Conservation (phyloP, 2,329 filamentous ascomycete genomes). For the Spiromastix sp. region DNA sequence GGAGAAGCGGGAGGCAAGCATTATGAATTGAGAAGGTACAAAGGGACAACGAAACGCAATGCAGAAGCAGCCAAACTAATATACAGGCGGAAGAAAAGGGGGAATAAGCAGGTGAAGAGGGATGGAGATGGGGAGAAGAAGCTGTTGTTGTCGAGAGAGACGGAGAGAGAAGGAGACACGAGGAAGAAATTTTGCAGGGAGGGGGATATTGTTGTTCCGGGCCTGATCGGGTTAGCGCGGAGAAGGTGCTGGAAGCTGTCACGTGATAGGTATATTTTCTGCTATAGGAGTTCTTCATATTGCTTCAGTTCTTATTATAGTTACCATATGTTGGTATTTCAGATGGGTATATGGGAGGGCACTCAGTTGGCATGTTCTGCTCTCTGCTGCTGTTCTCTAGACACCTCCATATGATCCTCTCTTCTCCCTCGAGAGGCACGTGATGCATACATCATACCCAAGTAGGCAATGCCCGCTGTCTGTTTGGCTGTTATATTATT, state of each 20-base stretch:
- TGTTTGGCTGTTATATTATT: too few relatives aligned
- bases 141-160: conserved; percentile 12
- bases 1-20: conserved; percentile 62
- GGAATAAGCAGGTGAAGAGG: conserved; percentile 10
- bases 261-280: too few relatives aligned
- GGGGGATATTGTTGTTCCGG: background rate
- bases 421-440: too few relatives aligned
- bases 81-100: conserved; percentile 16
- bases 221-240: background rate
- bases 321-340: too few relatives aligned
- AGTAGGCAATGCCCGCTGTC: too few relatives aligned
- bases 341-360: too few relatives aligned
- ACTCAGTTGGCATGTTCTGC: too few relatives aligned
- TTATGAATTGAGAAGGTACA: conserved; percentile 38
- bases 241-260: conserved; percentile 7
- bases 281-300: too few relatives aligned
- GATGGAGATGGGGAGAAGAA: conserved; percentile 16
- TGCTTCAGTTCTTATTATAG: too few relatives aligned
- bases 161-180: conserved; percentile 22
- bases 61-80: conserved; percentile 18
- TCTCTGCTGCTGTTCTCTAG: too few relatives aligned
- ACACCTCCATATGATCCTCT: too few relatives aligned
- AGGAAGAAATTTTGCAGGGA: conserved; percentile 5
- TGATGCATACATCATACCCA: too few relatives aligned
- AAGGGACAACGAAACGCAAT: conserved; percentile 25